Base-by-base conservation (phyloP, 345 rosid genomes). In the Excoecaria cochinchinensis region DNA sequence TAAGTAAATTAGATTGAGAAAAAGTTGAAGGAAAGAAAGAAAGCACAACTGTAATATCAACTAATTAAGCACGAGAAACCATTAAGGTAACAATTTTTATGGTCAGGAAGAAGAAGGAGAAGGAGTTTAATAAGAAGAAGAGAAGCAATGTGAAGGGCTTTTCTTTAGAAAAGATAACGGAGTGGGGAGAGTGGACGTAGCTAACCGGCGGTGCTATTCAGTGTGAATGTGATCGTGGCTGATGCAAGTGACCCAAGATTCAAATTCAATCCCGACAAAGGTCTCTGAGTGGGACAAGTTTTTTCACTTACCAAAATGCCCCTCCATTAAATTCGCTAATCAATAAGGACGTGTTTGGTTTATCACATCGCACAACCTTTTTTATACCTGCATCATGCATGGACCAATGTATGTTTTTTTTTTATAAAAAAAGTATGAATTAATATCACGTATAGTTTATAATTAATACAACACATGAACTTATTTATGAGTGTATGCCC, bases 261-360 rank as follows among this genome's bases (percentile, higher is more conserved):
- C 1, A 8, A 8, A n/a, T 6, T 44, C 1, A 8, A 8, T 4
- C 24, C 36, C 36, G 62, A 58, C 62, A 58, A 21, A 14, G 11
- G 61, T 56, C 61, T 56, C 9, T 56, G 25, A 56, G 61, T n/a
- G 61, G 61, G 31, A 56, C 61, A 56, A 6, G 4, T 58, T 53
- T 53, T 58, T 58, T 9, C 24, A 58, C 62, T 58, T n/a, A 22
- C 62, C 24, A 58, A 58, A 58, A 0, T 24, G 11, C 62, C 62
- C 62, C 22, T 58, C 62, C 62, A 5, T 8, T 44, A 44, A 44
- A 44, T 44, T 8, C 1, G 47, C 47, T 44, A 44, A 44, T 44
- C 47, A 58, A 25, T 19, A 56, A 25, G 61, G 61, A 56, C 61
- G 61, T 56, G 61, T 56, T 56, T 56, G 61, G 61, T 56, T 31